phyloP scores from a whole-genome alignment of 2,329 filamentous ascomycete species.

The Aspergillus novoparasiticus region DNA sequence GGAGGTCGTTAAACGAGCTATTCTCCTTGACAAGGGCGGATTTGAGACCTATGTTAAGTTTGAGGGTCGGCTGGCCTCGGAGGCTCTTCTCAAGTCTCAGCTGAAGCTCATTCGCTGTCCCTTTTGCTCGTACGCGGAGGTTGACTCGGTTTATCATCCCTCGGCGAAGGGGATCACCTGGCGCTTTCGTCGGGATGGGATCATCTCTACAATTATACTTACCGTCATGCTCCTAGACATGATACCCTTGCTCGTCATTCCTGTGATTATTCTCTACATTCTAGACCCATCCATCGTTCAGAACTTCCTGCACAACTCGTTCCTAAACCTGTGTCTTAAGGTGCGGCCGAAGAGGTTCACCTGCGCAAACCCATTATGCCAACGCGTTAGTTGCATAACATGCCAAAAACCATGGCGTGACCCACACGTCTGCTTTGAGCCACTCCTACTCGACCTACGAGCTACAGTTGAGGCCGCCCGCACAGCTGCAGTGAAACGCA shows the following conservation, averaged over 20 bases:
- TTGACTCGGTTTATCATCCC: slow-evolving; percentile 74
- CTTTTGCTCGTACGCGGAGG: slow-evolving; percentile 88
- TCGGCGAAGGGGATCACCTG: slow-evolving; percentile 55
- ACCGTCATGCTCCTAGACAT: slow-evolving; percentile 46
- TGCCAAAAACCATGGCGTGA: slow-evolving; percentile 85
- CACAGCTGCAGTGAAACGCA: slow-evolving; percentile 90
- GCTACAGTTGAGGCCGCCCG: slow-evolving; percentile 91
- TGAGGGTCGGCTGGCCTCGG: slow-evolving; percentile 76
- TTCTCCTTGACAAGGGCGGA: slow-evolving; percentile 70
- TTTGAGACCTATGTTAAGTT: slow-evolving; percentile 73
- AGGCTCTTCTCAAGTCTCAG: slow-evolving; percentile 71
- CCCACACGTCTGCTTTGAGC: slow-evolving; percentile 87
- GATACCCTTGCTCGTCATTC: slow-evolving; percentile 50
- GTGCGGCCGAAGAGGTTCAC: slow-evolving; percentile 74
- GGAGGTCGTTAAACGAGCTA: slow-evolving; percentile 70
- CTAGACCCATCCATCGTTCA: slow-evolving; percentile 54
- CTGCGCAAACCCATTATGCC: slow-evolving; percentile 72
- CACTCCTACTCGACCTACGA: slow-evolving; percentile 76
- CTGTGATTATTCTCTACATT: slow-evolving; percentile 60
- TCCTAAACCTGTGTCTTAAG: slow-evolving; percentile 69
- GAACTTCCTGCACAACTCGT: slow-evolving; percentile 59
- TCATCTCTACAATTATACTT: slow-evolving; percentile 55
- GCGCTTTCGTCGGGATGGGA: slow-evolving; percentile 60
- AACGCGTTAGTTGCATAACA: slow-evolving; percentile 72
- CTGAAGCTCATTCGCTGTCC: slow-evolving; percentile 81